Evolutionary conservation across 768 basidiomycete genomes (phyloP), one percentile per base, ranked within the genome.

Genomic region (Thelephora ganbajun): DNA sequence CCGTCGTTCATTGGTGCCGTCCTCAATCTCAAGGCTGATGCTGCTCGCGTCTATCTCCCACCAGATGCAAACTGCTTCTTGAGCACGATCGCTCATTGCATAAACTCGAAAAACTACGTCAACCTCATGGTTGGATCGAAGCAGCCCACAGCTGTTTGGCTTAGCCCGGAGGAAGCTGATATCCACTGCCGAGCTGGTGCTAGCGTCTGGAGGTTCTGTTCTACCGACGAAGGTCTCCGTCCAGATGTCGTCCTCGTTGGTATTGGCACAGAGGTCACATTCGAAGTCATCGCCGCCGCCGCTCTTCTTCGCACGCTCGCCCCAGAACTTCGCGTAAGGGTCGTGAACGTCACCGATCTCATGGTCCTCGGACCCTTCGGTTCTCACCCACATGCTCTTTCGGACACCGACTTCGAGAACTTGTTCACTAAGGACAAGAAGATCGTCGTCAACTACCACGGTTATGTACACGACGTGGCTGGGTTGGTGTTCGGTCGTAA

Each of bases 111-210:
- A 69, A 83, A 89, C 63, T 91, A 91, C 51, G 66, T 90, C 46
- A 90, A 91, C 59, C 63, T 90, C 50, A 85, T 96, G 72, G 86
- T 92, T 33, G 89, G 89, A 20, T 85, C 81, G 61, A 93, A 92
- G 66, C 80, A 84, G 46, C 82, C 81, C 3, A 81, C 80, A 3
- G 77, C 82, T 2, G 77, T 82, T n/a, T 89, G 83, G 80, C 60
- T 90, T 23, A 75, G 70, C 23, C 72, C 76, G 11, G 83, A 89
- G 54, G 85, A 88, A 52, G 85, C 87, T 7, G 69, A 87, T 48
- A 65, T 66, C 72, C 89, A 92, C 65, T 93, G 91, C 58, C 72
- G 87, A 44, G 86, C 87, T 11, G 91, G 91, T 35, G 83, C 83
- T 1, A 87, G 83, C 1, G 73, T 89, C 35, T 94, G 90, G 91